Conservation (phyloP, 2,329 filamentous ascomycete genomes). For the Aspergillus novoparasiticus region DNA sequence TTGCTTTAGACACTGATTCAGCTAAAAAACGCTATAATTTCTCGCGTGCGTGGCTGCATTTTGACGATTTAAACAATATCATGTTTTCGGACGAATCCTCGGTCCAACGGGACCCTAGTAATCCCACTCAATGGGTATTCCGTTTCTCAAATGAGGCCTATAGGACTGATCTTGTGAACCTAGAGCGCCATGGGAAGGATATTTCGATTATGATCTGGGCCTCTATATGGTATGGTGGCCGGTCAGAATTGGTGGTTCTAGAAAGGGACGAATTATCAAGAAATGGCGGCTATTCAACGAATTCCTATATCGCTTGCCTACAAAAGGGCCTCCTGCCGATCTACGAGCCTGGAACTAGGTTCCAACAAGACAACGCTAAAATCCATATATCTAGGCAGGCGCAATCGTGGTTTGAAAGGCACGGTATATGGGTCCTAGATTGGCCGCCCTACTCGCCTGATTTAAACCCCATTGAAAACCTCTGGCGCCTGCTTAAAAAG, state of each 20-base stretch:
- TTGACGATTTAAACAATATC: too few species aligned
- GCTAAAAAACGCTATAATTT: too few species aligned
- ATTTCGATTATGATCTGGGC: too few species aligned
- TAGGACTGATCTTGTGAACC: too few species aligned
- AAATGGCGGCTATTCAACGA: neutral
- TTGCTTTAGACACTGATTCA: too few species aligned
- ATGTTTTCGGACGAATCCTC: too few species aligned
- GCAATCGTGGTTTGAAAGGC: neutral
- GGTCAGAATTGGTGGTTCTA: neutral
- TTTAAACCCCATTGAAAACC: neutral
- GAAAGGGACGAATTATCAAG: neutral
- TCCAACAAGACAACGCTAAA: neutral
- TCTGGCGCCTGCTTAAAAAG: neutral
- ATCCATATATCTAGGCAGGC: neutral
- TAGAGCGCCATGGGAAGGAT: too few species aligned
- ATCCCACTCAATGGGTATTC: too few species aligned
- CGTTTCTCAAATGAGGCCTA: too few species aligned
- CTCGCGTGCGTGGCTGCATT: too few species aligned
- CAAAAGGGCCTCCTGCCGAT: neutral
- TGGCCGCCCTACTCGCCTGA: neutral
- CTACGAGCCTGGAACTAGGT: neutral
- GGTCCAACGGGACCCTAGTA: too few species aligned
- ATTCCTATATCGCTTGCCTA: neutral
- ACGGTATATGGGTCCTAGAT: neutral
- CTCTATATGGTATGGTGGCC: neutral